A percentile compares a stretch with the other conserved stretches of the same genome.
Evolutionary conservation across 305 asterid species (phyloP).

Genomic region (Fraxinus platypoda): DNA sequence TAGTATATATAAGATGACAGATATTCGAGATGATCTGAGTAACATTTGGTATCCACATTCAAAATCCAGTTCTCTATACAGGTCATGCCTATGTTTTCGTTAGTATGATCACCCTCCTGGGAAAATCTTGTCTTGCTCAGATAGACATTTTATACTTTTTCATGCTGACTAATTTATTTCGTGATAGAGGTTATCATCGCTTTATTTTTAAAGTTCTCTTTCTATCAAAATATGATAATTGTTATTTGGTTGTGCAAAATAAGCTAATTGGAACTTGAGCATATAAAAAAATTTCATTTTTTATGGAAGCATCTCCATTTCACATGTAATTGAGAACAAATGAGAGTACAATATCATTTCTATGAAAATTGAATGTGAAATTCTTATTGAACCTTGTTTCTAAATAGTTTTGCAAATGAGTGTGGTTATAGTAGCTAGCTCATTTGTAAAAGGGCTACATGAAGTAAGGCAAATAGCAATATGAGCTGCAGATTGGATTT

Average conservation of each 20-base stretch:
- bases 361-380: not conserved
- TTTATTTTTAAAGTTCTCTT: not conserved
- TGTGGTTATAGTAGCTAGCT: slow-evolving; percentile 11
- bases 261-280: not conserved
- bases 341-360: not conserved
- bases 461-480: slow-evolving; percentile 25
- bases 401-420: not conserved
- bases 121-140: not conserved
- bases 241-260: not conserved
- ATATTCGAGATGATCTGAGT: not conserved
- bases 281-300: not conserved
- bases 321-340: not conserved
- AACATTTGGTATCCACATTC: not conserved
- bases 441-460: slow-evolving; percentile 25
- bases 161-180: not conserved
- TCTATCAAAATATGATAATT: not conserved
- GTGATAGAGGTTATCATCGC: not conserved
- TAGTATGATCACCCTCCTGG: not conserved
- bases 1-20: not conserved
- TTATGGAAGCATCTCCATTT: not conserved
- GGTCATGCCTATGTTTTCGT: not conserved
- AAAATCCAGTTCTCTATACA: not conserved
- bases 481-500: slow-evolving; percentile 12
- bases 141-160: not conserved
- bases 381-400: not conserved